Conservation (phyloP, 352 stramenopile genomes). For the Elongisporangium senticosum region DNA sequence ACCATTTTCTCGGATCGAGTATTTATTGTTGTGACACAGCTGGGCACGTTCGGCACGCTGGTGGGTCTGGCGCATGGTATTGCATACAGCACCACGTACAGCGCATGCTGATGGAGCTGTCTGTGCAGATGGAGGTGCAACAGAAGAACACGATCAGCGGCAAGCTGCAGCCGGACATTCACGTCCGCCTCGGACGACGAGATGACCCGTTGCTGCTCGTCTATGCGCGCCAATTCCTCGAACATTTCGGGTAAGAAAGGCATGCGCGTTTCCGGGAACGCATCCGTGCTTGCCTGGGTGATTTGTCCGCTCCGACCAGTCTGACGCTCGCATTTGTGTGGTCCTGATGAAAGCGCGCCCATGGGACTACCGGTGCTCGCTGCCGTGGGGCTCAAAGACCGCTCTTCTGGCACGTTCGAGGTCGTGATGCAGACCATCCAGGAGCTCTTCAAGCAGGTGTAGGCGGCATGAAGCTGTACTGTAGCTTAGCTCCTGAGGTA, state of each 20-base stretch:
- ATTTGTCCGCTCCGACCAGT: background rate
- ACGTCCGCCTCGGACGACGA: conserved; percentile 64
- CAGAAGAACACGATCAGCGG: conserved; percentile 76
- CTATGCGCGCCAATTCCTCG: conserved; percentile 76
- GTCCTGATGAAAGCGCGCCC: conserved; percentile 29
- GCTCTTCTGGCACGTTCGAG: conserved; percentile 68
- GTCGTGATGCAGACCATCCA: conserved; percentile 63
- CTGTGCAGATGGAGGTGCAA: conserved; percentile 51
- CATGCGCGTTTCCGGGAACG: background rate
- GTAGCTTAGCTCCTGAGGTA: too few species aligned
- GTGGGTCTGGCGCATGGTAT: conserved; percentile 16
- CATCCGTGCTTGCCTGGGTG: background rate
- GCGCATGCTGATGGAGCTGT: background rate
- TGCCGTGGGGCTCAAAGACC: conserved; percentile 73
- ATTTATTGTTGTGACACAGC: conserved; percentile 76
- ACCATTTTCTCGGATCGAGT: conserved; percentile 78
- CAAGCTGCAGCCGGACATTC: conserved; percentile 73
- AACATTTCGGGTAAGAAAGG: conserved; percentile 68
- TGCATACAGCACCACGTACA: background rate
- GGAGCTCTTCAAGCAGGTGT: conserved; percentile 27
- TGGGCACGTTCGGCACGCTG: conserved; percentile 78
- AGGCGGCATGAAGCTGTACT: conserved; percentile 3
- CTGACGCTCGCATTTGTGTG: background rate
- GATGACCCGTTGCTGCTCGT: conserved; percentile 81
- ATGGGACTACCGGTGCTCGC: conserved; percentile 62